Evolutionary conservation across 768 basidiomycete genomes (phyloP), one percentile per base, ranked within the genome.

Genomic region (Cantharellus anzutake): DNA sequence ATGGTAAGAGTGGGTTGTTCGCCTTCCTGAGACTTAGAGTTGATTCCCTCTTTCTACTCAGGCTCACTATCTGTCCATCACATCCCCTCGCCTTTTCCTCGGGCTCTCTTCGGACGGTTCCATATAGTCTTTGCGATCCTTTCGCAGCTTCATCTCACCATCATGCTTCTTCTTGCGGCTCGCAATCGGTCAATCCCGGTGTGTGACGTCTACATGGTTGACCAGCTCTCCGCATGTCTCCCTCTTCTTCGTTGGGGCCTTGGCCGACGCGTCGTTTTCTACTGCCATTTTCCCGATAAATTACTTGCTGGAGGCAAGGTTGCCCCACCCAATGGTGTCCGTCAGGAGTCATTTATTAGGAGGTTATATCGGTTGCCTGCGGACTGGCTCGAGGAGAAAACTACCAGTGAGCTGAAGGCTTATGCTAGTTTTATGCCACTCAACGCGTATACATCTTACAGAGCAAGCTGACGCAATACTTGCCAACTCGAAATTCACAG

Each of bases 261-360:
- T 2, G 74, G 74, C 29, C 87, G 80, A n/a, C 81, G 89, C 2
- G 86, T 94, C 39, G 83, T 98, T 20, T 98, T 97, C 71, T 98
- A 99, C 69, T 94, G 91, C 64, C 96, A 98, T 69, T 98, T 99
- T 64, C 96, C 94, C 0, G 94, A 99, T 72, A 94, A 94, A 70
- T 74, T 98, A 0, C 77, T 97, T 37, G 80, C 84, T 3, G 78
- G 80, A 62, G 86, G 86, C 0, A 70, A 72, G 59, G 65, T 53
- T 38, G 61, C 63, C 4, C 35, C 35, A 34, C 20, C 5, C 48
- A 50, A 3, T 5, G 59, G 51, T 5, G 5, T 14, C 2, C 11
- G 4, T 38, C 5, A 42, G n/a, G 55, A 53, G 5, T 58, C 56
- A 14, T 41, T 40, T 38, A 64, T 94, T 65, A 90, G 90, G 70